Evolutionary conservation across 495 filamentous ascomycete species (phyloP).

Genomic region (Penicillium roqueforti): DNA sequence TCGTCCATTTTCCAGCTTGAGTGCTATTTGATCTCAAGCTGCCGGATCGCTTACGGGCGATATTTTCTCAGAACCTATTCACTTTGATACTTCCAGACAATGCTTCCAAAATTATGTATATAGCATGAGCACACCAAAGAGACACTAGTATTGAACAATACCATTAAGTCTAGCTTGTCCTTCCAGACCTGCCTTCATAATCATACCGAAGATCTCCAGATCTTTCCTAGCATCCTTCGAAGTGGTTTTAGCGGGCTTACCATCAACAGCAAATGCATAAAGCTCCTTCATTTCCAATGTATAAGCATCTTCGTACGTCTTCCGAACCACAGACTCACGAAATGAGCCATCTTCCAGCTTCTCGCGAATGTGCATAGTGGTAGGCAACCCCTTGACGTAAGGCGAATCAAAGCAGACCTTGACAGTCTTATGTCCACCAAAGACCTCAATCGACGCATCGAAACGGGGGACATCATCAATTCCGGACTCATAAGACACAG

Average conservation of each 20-base stretch:
- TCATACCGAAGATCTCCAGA: conserved; percentile 24
- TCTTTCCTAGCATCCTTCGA: conserved; percentile 41
- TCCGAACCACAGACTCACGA: conserved; percentile 23
- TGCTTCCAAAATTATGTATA: background rate
- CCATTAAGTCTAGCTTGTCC: conserved; percentile 3
- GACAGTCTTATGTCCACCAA: conserved; percentile 38
- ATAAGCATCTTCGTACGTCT: conserved; percentile 46
- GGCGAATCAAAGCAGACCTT: conserved; percentile 42
- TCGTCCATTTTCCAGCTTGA: background rate
- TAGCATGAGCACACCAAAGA: background rate
- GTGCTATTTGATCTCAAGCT: background rate
- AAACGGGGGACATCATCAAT: conserved; percentile 45
- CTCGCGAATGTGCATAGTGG: conserved; percentile 38
- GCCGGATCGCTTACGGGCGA: no score
- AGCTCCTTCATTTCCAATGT: conserved; percentile 42
- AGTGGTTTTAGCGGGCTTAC: conserved; percentile 42
- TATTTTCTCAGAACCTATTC: no score
- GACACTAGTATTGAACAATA: background rate
- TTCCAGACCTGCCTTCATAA: conserved; percentile 23
- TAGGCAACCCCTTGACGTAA: conserved; percentile 47
- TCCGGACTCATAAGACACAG: conserved; percentile 48
- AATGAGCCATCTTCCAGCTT: conserved; percentile 24
- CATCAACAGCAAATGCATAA: conserved; percentile 31
- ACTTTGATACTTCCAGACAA: background rate
- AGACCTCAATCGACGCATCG: conserved; percentile 47